Evolutionary conservation across 148 eudicot species (phyloP).

Genomic region (Chenopodium album): DNA sequence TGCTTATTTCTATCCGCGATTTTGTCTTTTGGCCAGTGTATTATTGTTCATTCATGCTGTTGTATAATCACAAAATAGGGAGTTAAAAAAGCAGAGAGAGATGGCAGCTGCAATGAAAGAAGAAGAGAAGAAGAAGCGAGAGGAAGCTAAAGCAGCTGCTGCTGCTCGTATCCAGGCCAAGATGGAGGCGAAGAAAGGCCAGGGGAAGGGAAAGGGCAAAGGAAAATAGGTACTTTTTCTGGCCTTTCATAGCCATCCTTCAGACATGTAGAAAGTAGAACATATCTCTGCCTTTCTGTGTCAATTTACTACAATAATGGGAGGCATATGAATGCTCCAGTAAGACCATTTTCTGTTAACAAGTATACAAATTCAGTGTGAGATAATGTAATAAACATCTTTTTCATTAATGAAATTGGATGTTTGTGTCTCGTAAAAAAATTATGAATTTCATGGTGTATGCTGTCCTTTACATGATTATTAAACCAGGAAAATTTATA

Average conservation of each 20-base stretch:
- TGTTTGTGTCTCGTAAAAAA: not conserved
- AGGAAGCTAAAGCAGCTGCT: conserved; percentile 97
- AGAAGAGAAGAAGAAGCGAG: conserved; percentile 96
- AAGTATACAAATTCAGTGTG: not conserved
- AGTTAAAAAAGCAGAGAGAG: conserved; percentile 90
- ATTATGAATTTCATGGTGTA: not conserved
- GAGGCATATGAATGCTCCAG: conserved; percentile 5
- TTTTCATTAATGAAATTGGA: not conserved
- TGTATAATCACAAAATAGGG: conserved; percentile 39
- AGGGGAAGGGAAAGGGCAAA: conserved; percentile 89
- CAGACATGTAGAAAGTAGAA: conserved; percentile 5
- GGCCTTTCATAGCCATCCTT: not conserved
- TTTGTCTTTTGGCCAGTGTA: not conserved
- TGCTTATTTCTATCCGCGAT: not conserved
- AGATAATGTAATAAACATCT: not conserved
- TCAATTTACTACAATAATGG: not conserved
- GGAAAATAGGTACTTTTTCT: conserved; percentile 42
- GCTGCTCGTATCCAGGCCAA: conserved; percentile 98
- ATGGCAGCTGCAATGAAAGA: conserved; percentile 77
- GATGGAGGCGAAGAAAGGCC: conserved; percentile 86
- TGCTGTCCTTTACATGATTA: not conserved
- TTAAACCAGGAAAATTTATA: not conserved
- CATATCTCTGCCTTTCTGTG: not conserved
- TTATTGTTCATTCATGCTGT: not conserved
- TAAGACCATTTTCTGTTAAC: not conserved